These are phyloP conservation scores for Globisporangium apiculatum DNA, from an alignment of 352 stramenopile genomes.

Conservation along the genomic window DNA sequence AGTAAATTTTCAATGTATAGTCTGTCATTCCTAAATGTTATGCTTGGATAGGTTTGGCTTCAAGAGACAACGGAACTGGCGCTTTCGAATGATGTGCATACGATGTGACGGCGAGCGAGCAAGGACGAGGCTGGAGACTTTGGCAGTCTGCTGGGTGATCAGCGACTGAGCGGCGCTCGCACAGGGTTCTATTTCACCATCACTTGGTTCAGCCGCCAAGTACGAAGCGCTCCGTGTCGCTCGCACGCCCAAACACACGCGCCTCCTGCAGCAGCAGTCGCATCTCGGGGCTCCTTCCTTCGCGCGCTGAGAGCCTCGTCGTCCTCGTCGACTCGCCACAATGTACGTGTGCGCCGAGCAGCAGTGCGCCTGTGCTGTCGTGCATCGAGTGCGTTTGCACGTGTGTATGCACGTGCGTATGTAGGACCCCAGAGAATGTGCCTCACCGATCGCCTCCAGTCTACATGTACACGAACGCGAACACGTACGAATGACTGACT, in stretches of 20 bases:
- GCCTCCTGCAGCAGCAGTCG: background rate
- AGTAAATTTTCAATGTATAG: too few relatives aligned
- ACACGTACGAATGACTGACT: background rate
- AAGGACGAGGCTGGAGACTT: background rate
- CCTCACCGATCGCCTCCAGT: background rate
- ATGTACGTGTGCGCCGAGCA: background rate
- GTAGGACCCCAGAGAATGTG: too few relatives aligned
- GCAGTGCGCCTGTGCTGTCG: background rate
- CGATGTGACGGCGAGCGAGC: too few relatives aligned
- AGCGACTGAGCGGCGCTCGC: too few relatives aligned
- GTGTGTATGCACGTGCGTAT: background rate
- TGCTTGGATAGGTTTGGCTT: background rate
- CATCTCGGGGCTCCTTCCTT: constrained; percentile 1
- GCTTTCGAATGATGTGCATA: background rate
- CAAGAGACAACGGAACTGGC: background rate
- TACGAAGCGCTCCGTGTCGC: constrained; percentile 9
- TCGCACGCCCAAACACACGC: too few relatives aligned
- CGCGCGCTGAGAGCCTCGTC: background rate
- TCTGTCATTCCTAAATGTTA: too few relatives aligned
- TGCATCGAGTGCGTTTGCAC: background rate
- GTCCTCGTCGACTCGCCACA: background rate
- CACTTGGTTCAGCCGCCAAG: constrained; percentile 10
- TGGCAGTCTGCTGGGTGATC: background rate
- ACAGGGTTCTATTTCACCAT: background rate
- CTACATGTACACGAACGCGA: background rate